Percentiles rank a stretch among this genome's conserved stretches.
These are phyloP conservation scores for Alternaria metachromatica DNA, from an alignment of 2,329 filamentous ascomycete species.

Conservation along the genomic window DNA sequence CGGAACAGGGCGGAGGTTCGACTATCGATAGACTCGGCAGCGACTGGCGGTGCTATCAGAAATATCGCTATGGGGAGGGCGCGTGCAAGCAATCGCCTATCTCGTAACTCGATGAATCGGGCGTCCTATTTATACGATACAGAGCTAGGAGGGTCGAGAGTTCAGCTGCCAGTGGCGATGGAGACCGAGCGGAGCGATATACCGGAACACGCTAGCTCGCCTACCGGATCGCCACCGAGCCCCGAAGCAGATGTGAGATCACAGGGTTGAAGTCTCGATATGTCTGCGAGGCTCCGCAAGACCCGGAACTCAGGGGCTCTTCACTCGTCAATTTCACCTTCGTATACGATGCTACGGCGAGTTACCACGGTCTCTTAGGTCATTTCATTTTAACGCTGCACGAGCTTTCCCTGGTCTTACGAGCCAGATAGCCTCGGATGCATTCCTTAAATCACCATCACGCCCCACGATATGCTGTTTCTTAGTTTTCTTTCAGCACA, in stretches of 20 bases:
- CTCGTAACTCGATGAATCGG: background rate
- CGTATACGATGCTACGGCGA: background rate
- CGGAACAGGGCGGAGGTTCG: slow-evolving; percentile 10
- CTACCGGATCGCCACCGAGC: background rate
- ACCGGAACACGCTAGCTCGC: background rate
- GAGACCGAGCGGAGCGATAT: background rate
- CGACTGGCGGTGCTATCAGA: slow-evolving; percentile 5
- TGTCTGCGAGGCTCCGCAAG: too few species aligned
- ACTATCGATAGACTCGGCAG: slow-evolving; percentile 12
- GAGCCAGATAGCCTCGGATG: background rate
- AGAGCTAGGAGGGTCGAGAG: background rate
- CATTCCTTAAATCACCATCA: background rate
- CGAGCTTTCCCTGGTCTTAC: background rate
- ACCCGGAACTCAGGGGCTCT: background rate
- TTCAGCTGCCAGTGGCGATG: background rate
- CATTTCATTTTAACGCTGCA: background rate
- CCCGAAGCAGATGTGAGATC: background rate
- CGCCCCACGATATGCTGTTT: background rate
- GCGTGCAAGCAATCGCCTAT: slow-evolving; percentile 7
- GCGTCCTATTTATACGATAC: slow-evolving; percentile 1
- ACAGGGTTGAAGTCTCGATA: background rate
- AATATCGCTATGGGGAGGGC: slow-evolving; percentile 1
- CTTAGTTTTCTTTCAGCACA: background rate
- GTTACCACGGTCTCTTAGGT: background rate
- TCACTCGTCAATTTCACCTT: background rate